Evolutionary conservation across 768 basidiomycete genomes (phyloP).

Genomic region (Neoboletus subvelutipes): DNA sequence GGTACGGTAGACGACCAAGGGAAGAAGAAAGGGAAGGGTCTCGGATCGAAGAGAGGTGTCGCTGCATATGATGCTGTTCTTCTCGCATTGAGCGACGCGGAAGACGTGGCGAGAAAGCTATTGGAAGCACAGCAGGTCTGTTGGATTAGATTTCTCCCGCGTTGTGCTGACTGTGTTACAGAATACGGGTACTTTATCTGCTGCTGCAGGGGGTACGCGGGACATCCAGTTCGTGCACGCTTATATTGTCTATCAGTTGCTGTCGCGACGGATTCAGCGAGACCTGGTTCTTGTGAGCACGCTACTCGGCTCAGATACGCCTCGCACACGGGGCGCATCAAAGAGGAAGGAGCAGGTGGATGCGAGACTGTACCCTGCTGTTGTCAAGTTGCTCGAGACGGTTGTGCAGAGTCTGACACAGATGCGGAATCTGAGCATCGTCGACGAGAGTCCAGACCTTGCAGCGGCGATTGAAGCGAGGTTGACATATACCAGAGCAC

Average conservation of each 20-base stretch:
- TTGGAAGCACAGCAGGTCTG: conserved; percentile 81
- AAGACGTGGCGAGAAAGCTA: conserved; percentile 77
- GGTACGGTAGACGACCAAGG: conserved; percentile 28
- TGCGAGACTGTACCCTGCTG: conserved; percentile 73
- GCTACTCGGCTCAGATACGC: conserved; percentile 47
- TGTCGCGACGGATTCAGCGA: conserved; percentile 84
- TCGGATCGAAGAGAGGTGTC: conserved; percentile 68
- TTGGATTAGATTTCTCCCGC: not conserved
- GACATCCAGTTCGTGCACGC: conserved; percentile 85
- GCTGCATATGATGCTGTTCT: conserved; percentile 87
- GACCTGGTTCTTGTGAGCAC: conserved; percentile 79
- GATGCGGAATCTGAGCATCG: conserved; percentile 78
- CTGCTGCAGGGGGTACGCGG: conserved; percentile 48
- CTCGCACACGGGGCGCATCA: conserved; percentile 21
- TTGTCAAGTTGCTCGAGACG: conserved; percentile 87
- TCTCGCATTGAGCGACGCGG: conserved; percentile 84
- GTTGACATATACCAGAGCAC: conserved; percentile 70
- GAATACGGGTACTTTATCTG: conserved; percentile 41
- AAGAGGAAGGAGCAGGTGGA: conserved; percentile 56
- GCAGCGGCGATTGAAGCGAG: conserved; percentile 76
- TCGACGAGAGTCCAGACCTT: conserved; percentile 86
- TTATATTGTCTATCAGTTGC: conserved; percentile 84
- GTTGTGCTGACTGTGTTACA: conserved; percentile 26
- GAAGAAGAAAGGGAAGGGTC: conserved; percentile 39
- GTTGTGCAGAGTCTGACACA: conserved; percentile 82